phyloP scores from a whole-genome alignment of 1,139 yeast species.

The Hansenula sp. region DNA sequence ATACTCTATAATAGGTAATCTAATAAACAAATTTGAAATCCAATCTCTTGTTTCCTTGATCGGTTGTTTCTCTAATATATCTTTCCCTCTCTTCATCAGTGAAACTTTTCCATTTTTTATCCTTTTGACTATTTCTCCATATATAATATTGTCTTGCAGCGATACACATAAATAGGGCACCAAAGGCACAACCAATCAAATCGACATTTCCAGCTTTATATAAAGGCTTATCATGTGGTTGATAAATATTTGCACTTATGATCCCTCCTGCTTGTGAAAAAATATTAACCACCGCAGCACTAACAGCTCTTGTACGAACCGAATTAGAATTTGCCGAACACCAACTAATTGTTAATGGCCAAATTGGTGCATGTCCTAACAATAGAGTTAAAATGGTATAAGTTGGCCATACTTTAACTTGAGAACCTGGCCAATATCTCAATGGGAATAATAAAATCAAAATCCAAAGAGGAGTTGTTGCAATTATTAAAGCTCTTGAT shows the following conservation, averaged over 20 bases:
- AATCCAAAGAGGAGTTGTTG: constrained; percentile 31
- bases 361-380: constrained; percentile 43
- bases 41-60: constrained; percentile 42
- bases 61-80: constrained; percentile 34
- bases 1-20: neutral
- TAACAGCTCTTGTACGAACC: constrained; percentile 54
- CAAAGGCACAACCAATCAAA: constrained; percentile 32
- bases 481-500: constrained; percentile 30
- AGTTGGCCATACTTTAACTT: constrained; percentile 44
- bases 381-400: constrained; percentile 43
- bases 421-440: constrained; percentile 46
- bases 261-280: constrained; percentile 52
- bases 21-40: constrained; percentile 31
- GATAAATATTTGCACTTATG: constrained; percentile 47
- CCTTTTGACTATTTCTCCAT: constrained; percentile 35
- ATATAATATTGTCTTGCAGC: constrained; percentile 34
- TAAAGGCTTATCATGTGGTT: constrained; percentile 49
- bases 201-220: constrained; percentile 49
- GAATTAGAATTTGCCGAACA: constrained; percentile 58
- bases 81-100: constrained; percentile 35
- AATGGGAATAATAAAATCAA: constrained; percentile 30
- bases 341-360: constrained; percentile 61
- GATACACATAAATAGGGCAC: constrained; percentile 11
- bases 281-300: constrained; percentile 62
- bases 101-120: constrained; percentile 37